phyloP scores from a whole-genome alignment of 2,329 filamentous ascomycete genomes.

The Ceratocystis diversiconidia region DNA sequence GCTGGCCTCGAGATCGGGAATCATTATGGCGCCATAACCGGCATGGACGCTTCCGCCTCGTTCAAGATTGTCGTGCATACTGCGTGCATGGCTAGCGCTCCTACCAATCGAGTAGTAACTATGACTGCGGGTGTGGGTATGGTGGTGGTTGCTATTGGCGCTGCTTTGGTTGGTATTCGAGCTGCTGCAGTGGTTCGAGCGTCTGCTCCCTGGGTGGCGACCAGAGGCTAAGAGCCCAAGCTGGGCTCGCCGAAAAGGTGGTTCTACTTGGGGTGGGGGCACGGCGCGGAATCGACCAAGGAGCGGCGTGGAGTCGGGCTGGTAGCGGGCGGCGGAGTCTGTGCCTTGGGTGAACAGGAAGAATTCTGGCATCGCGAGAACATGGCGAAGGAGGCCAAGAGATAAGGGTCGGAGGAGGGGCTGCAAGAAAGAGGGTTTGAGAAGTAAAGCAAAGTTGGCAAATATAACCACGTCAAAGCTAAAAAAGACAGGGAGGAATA shows the following conservation, averaged over 20 bases:
- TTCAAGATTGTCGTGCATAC: not conserved
- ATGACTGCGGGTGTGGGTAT: slow-evolving; percentile 20
- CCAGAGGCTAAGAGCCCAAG: slow-evolving; percentile 14
- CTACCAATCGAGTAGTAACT: slow-evolving; percentile 27
- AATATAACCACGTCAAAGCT: not conserved
- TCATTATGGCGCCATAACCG: slow-evolving; percentile 40
- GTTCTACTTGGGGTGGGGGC: slow-evolving; percentile 27
- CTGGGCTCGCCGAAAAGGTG: slow-evolving; percentile 15
- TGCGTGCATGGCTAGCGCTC: slow-evolving; percentile 26
- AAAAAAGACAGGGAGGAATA: not conserved
- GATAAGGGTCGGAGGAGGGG: not conserved
- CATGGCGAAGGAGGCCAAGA: slow-evolving; percentile 7
- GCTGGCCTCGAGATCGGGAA: slow-evolving; percentile 28
- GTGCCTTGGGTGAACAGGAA: slow-evolving; percentile 53
- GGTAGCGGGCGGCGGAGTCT: slow-evolving; percentile 39
- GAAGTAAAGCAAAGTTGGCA: not conserved
- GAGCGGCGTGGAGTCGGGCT: slow-evolving; percentile 43
- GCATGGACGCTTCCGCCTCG: slow-evolving; percentile 39
- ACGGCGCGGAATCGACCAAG: slow-evolving; percentile 53
- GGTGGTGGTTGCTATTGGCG: slow-evolving; percentile 18
- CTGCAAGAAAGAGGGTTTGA: not conserved
- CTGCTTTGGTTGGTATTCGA: slow-evolving; percentile 18
- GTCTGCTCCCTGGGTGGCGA: slow-evolving; percentile 12
- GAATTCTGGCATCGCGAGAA: slow-evolving; percentile 42
- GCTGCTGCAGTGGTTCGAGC: not conserved